Evolutionary conservation across 78 protist species (phyloP).

Genomic region (Emiliania huxleyi): DNA sequence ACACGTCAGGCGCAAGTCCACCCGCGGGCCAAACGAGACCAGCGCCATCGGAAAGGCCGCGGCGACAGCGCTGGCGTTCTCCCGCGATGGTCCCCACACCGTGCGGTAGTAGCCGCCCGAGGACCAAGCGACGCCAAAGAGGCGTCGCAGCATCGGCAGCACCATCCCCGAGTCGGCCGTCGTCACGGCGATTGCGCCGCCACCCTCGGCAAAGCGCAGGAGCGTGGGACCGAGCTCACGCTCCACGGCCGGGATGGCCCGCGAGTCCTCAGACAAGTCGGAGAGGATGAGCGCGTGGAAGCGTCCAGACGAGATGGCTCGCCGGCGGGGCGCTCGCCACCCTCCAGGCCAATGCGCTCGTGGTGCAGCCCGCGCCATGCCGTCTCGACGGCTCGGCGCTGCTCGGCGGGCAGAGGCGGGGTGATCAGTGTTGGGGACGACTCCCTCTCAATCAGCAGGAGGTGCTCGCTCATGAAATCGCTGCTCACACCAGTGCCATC

Average conservation of each 20-base stretch:
- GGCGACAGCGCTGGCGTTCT: not conserved
- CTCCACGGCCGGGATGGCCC: not conserved
- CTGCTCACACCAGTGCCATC: not conserved
- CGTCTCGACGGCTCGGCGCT: not conserved
- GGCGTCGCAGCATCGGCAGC: not conserved
- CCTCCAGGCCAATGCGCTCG: not conserved
- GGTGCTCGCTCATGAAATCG: not conserved
- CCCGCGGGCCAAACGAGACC: not conserved
- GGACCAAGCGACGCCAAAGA: not conserved
- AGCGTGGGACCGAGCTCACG: not conserved
- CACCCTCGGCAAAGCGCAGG: not conserved
- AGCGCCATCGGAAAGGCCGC: not conserved
- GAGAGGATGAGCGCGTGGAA: not conserved
- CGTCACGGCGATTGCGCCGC: not conserved
- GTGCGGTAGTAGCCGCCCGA: not conserved
- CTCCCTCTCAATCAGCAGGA: not conserved
- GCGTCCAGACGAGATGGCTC: not conserved
- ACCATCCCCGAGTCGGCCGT: not conserved
- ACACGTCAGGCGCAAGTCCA: too few relatives aligned
- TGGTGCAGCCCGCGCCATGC: not conserved
- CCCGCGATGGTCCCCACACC: not conserved
- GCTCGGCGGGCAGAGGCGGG: not conserved
- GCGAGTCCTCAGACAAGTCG: not conserved
- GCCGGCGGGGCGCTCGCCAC: not conserved
- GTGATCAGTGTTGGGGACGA: not conserved